Evolutionary conservation across 345 rosid species (phyloP), one percentile per base, ranked within the genome.

Genomic region (Populus deltoides): DNA sequence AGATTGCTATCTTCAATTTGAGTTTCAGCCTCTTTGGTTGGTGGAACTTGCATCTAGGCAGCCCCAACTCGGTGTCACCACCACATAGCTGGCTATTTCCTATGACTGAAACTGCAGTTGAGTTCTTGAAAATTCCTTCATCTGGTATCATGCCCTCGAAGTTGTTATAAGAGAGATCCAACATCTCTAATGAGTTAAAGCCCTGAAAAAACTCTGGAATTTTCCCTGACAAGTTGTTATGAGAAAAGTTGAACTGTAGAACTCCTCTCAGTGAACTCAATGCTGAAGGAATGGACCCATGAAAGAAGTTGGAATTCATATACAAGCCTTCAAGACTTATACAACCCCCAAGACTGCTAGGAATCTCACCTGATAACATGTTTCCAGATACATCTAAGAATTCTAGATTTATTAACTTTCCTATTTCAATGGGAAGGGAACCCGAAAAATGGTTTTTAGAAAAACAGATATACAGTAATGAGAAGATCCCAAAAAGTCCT

Each of bases 51-150:
- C 85, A 39, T 63, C 25, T 11, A 8, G 66, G 66, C 20, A 72
- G 45, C 65, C 35, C 33, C 1, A 72, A 0, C 22, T 72, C 31
- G 2, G 31, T 7, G 6, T 18, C 2, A 7, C 33, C 75, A 10
- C 75, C 75, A 72, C 75, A 72, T 2, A 71, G 75, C 2, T 10
- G n/a, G 38, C 35, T 33, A n/a, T 55, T 72, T 72, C 75, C 66
- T 3, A 2, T 6, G 5, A 72, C 18, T 33, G 66, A 53, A 53
- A 72, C 66, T 16, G 15, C 43, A 55, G 45, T 72, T 8, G 20
- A 12, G 57, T 55, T 72, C 5, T 25, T 33, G 59, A 72, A 72
- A 11, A 72, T 35, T 20, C 47, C 66, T 8, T 4, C 45, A 31
- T 72, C 36, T 20, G 75, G 75, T 18, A 55, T 38, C 66, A 17